Evolutionary conservation across 73 alveolate species (phyloP), one percentile per base, ranked within the genome.

Genomic region (Uronychia setigera): DNA sequence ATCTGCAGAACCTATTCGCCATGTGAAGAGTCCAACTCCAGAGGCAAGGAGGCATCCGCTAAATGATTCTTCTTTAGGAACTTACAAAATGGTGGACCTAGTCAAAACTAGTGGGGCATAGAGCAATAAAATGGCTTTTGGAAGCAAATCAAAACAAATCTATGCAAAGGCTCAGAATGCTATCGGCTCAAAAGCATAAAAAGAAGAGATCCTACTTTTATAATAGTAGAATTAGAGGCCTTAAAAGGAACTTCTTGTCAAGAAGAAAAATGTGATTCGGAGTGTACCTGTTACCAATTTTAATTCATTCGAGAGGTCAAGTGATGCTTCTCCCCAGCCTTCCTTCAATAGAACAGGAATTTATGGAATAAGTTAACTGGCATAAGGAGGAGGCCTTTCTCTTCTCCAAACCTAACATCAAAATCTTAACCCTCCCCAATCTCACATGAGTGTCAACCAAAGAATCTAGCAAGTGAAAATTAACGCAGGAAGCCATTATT

Each of bases 41-140:
- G 67, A 46, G 67, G 19, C 67, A 5, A 46, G 67, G 67, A 46
- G 19, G 67, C 67, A 46, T 46, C 67, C 67, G 67, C 67, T 46
- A 19, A 46, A 46, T 19, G 67, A 46, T 5, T 46, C 67, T 46
- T 5, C 67, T 5, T 19, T 46, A 19, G 67, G 67, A n/a, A n/a
- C n/a, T 46, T 19, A 46, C n/a, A 5, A 46, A 46, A 46, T 11
- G 19, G 5, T 11, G 5, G 67, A 46, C 5, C 5, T 46, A 19
- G n/a, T 19, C 5, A 46, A 46, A 46, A 46, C 67, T 19, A 19
- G 67, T 11, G 67, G 67, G 67, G n/a, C 67, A 46, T 11, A n/a
- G n/a, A n/a, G n/a, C n/a, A n/a, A n/a, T n/a, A n/a, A n/a, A n/a
- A n/a, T 11, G 67, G 67, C 67, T 46, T 46, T 46, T 19, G 67